Evolutionary conservation across 768 basidiomycete species (phyloP).

Genomic region (Gymnopilus dilepis): DNA sequence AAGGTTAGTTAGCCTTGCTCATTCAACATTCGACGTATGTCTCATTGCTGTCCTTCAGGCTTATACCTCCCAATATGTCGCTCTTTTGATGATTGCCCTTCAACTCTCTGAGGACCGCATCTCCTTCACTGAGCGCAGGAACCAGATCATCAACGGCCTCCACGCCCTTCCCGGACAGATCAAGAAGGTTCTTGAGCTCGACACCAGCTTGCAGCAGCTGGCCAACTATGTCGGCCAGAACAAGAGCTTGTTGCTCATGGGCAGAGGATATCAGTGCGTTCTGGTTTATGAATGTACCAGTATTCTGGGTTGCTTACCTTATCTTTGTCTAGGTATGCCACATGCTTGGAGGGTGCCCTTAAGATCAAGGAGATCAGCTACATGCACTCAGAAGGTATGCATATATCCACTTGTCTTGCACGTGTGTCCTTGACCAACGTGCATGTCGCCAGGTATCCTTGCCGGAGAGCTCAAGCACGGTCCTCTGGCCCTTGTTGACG

Average conservation of each 20-base stretch:
- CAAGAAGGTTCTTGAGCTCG: slow-evolving; percentile 82
- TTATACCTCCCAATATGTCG: slow-evolving; percentile 99
- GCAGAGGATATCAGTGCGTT: slow-evolving; percentile 92
- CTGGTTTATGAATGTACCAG: slow-evolving; percentile 1
- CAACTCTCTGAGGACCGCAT: slow-evolving; percentile 98
- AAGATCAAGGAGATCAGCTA: slow-evolving; percentile 99
- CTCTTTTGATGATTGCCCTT: slow-evolving; percentile 97
- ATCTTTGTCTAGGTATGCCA: slow-evolving; percentile 69
- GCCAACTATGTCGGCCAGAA: slow-evolving; percentile 82
- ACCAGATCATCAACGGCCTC: slow-evolving; percentile 91
- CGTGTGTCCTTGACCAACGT: slow-evolving; percentile 7
- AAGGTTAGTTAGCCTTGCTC: slow-evolving; percentile 62
- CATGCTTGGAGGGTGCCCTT: slow-evolving; percentile 96
- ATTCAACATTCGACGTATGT: neutral
- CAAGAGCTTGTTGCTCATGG: slow-evolving; percentile 94
- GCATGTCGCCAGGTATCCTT: slow-evolving; percentile 69
- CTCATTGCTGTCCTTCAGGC: slow-evolving; percentile 54
- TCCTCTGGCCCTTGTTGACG: slow-evolving; percentile 95
- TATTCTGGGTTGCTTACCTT: neutral
- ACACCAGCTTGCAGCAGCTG: slow-evolving; percentile 77
- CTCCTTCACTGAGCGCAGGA: slow-evolving; percentile 87
- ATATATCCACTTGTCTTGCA: neutral
- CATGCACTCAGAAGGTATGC: slow-evolving; percentile 77
- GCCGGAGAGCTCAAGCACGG: slow-evolving; percentile 99
- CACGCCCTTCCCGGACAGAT: slow-evolving; percentile 91